phyloP scores from a whole-genome alignment of 495 filamentous ascomycete genomes.

The Aspergillus cavernicola region DNA sequence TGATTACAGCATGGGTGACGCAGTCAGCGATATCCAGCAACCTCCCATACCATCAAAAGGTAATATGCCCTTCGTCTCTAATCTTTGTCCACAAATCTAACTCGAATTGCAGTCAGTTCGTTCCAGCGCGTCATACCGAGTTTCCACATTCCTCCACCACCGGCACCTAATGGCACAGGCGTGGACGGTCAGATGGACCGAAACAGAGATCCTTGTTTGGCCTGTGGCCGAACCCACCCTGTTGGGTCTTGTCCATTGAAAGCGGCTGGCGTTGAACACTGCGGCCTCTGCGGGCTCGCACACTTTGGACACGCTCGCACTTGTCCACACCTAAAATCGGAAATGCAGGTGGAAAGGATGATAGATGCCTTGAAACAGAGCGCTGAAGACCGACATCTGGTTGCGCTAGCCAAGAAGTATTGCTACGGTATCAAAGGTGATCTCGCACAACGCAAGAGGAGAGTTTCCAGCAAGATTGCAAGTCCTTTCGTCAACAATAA shows the following conservation, averaged over 20 bases:
- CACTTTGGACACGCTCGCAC: slow-evolving; percentile 53
- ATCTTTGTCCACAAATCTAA: slow-evolving; percentile 7
- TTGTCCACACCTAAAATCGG: slow-evolving; percentile 59
- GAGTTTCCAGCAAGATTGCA: slow-evolving; percentile 16
- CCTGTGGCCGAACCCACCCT: slow-evolving; percentile 51
- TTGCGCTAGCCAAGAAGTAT: slow-evolving; percentile 52
- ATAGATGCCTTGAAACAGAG: slow-evolving; percentile 54
- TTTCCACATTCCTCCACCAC: slow-evolving; percentile 8
- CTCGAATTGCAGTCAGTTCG: slow-evolving; percentile 20
- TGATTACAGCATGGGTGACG: slow-evolving; percentile 19
- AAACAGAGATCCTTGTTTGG: slow-evolving; percentile 40
- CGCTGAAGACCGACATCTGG: slow-evolving; percentile 50
- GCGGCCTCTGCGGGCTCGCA: slow-evolving; percentile 64
- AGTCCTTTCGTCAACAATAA: background rate
- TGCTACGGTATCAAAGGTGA: slow-evolving; percentile 51
- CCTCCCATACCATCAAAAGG: slow-evolving; percentile 20
- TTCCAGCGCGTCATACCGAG: slow-evolving; percentile 38
- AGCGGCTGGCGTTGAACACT: slow-evolving; percentile 56
- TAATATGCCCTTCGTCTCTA: slow-evolving; percentile 6
- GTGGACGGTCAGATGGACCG: slow-evolving; percentile 41
- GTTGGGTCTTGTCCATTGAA: slow-evolving; percentile 59
- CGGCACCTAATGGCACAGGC: slow-evolving; percentile 22
- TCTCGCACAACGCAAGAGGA: slow-evolving; percentile 42
- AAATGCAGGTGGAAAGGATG: slow-evolving; percentile 57
- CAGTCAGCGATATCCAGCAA: slow-evolving; percentile 10